Evolutionary conservation across 768 basidiomycete genomes (phyloP).

Genomic region (Cystofilobasidium bisporidii): DNA sequence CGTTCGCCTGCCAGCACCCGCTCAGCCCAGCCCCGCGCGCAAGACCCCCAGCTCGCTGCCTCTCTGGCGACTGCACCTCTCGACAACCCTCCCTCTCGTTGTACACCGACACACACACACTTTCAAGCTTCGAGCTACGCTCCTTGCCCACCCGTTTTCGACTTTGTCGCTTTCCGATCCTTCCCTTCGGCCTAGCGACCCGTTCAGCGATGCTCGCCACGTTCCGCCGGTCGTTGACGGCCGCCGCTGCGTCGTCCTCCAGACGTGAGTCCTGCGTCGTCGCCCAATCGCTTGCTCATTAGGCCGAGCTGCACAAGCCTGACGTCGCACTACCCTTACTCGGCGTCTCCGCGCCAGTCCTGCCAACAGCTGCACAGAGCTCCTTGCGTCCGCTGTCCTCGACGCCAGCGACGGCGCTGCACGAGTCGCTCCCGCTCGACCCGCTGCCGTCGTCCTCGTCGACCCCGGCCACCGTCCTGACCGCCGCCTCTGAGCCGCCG

Average conservation of each 20-base stretch:
- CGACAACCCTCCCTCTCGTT: no score
- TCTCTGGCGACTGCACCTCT: no score
- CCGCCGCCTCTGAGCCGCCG: not conserved
- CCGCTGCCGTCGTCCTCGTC: not conserved
- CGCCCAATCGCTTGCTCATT: not conserved
- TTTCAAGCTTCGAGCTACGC: no score
- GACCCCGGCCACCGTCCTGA: not conserved
- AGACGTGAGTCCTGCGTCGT: not conserved
- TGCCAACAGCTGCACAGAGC: not conserved
- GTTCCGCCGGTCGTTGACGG: not conserved
- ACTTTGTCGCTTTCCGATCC: no score
- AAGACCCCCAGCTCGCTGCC: no score
- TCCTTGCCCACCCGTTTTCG: no score
- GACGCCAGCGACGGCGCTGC: not conserved
- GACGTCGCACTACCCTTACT: no score
- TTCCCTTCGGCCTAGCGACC: no score
- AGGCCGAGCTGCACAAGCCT: no score
- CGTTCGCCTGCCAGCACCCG: no score
- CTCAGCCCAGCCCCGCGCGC: no score
- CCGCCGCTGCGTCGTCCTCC: not conserved
- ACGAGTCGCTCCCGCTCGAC: slow-evolving; percentile 10
- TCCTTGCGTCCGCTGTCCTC: not conserved
- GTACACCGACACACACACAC: no score
- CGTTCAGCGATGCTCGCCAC: not conserved
- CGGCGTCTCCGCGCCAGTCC: not conserved